Evolutionary conservation across 306 rosid species (phyloP), one percentile per base, ranked within the genome.

Genomic region (Sophora flavescens): DNA sequence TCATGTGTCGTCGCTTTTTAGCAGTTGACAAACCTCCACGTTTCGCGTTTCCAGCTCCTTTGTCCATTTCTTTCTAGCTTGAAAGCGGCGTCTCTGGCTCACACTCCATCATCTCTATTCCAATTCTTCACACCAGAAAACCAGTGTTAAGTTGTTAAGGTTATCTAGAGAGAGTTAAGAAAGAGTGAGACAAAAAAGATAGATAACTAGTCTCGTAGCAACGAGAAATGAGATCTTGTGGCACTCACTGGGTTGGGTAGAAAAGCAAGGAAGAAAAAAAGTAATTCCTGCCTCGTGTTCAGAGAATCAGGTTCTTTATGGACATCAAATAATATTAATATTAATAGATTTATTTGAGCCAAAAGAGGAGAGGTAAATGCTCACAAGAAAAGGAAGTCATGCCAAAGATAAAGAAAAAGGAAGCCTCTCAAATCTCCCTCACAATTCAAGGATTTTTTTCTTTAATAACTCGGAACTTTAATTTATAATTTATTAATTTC

Each of bases 291-390:
- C 74, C 69, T 63, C 42, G 77, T 42, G 84, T 83, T 77, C 78
- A 81, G 84, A 86, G 97, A 83, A 89, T 88, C 91, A 78, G 92
- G 85, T 91, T 87, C 97, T 87, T 68, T 75, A 54, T 60, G 74
- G 69, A 57, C 6, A 12, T n/a, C n/a, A n/a, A n/a, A n/a, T n/a
- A 2, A 38, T 1, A 4, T 1, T 47, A 51, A 66, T 52, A 68
- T 54, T 51, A 80, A 72, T 74, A 22, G 59, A 69, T 32, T 67
- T 53, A 16, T 52, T 35, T 30, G 10, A 53, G 50, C 57, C 2
- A 51, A 53, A 59, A 63, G 6, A n/a, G 22, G n/a, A 59, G 78
- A 22, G 36, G 32, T 14, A 48, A 33, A 52, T 6, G 54, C 67
- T 62, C 84, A 83, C 82, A 57, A 67, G 78, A 75, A 76, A 50